Conservation (phyloP, 1,284 basidiomycete species). For the Wallemia ichthyophaga region DNA sequence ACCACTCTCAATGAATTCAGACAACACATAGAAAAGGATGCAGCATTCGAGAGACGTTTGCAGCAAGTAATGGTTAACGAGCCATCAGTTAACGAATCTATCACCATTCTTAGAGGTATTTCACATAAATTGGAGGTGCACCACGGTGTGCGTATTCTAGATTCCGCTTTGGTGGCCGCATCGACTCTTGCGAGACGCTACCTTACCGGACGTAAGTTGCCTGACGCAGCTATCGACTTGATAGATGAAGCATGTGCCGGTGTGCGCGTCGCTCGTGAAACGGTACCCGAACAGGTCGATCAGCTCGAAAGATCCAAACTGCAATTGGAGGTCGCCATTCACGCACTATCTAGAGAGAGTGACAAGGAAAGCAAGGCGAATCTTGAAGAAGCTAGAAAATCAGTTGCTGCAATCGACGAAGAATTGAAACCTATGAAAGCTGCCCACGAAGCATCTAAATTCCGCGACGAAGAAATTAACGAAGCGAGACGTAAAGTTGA, state of each 20-base stretch:
- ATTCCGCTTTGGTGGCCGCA: slow-evolving; percentile 64
- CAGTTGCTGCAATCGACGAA: slow-evolving; percentile 31
- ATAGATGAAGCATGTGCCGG: slow-evolving; percentile 18
- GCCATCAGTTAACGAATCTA: slow-evolving; percentile 63
- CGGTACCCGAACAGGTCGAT: slow-evolving; percentile 79
- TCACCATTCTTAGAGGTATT: slow-evolving; percentile 73
- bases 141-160: slow-evolving; percentile 69
- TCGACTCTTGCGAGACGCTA: slow-evolving; percentile 85
- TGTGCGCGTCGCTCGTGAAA: slow-evolving; percentile 77
- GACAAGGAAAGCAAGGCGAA: slow-evolving; percentile 69
- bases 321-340: slow-evolving; percentile 80
- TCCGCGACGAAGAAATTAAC: slow-evolving; percentile 57
- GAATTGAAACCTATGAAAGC: slow-evolving; percentile 12
- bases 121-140: slow-evolving; percentile 43
- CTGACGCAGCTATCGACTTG: slow-evolving; percentile 16
- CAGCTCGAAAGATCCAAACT: slow-evolving; percentile 73
- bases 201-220: slow-evolving; percentile 19
- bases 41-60: slow-evolving; percentile 79
- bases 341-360: slow-evolving; percentile 54
- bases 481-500: slow-evolving; percentile 56
- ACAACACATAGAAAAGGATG: slow-evolving; percentile 65
- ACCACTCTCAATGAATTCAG: slow-evolving; percentile 81
- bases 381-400: slow-evolving; percentile 33
- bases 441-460: slow-evolving; percentile 47
- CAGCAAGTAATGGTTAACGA: slow-evolving; percentile 83